Evolutionary conservation across 345 rosid species (phyloP).

Genomic region (Barbarea vulgaris): DNA sequence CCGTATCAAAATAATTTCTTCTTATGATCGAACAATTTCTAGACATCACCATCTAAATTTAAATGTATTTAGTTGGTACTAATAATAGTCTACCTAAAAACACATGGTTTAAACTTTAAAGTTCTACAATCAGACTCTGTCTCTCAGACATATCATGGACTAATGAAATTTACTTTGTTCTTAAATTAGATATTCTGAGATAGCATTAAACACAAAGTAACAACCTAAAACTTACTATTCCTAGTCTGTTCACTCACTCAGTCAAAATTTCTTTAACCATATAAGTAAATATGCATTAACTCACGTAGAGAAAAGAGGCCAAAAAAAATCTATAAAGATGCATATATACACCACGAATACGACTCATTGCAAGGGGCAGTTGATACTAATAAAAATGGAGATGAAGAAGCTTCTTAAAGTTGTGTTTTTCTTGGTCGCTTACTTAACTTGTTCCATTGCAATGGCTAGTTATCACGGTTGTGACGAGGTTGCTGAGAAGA

Average conservation of each 20-base stretch:
- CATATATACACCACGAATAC: neutral
- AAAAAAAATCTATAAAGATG: neutral
- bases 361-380: neutral
- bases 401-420: slow-evolving; percentile 23
- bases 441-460: slow-evolving; percentile 13
- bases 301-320: neutral
- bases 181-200: slow-evolving; percentile 25
- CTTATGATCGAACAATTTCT: slow-evolving; percentile 9
- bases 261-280: neutral
- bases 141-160: slow-evolving; percentile 13
- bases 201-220: slow-evolving; percentile 12
- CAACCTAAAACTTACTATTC: slow-evolving; percentile 30
- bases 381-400: neutral
- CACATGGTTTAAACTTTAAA: slow-evolving; percentile 30
- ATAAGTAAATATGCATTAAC: neutral
- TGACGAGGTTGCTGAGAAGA: slow-evolving; percentile 3
- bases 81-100: slow-evolving; percentile 23
- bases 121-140: slow-evolving; percentile 27
- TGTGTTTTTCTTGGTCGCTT: neutral
- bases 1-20: neutral
- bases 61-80: neutral
- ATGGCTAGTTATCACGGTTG: slow-evolving; percentile 18
- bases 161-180: slow-evolving; percentile 1
- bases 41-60: slow-evolving; percentile 6
- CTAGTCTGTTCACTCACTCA: neutral